Evolutionary conservation across 2,329 filamentous ascomycete species (phyloP), one percentile per base, ranked within the genome.

Genomic region (Ilyonectria robusta): DNA sequence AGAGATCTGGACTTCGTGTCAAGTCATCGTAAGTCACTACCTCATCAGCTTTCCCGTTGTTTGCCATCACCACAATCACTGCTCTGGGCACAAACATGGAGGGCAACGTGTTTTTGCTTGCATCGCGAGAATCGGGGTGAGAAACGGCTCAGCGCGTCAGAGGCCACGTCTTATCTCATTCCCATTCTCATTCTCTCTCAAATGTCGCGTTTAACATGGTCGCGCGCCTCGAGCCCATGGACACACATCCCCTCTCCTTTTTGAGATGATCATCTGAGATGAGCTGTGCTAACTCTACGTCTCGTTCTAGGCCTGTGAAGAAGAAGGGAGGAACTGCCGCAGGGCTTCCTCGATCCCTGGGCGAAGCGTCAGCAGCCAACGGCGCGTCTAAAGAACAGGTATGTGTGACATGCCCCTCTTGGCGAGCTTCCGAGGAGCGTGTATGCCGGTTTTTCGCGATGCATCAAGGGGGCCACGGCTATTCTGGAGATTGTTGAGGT

Each of bases 321-420:
- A 94, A 92, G 83, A 92, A 91, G 80, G 86, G 86, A 68, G 88
- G 90, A 73, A 88, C 89, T 71, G 88, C 90, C 73, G 91, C 91
- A 78, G 92, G 92, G 75, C 86, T 93, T 78, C 88, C 91, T 77
- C 88, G 89, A 75, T 82, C 85, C 73, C 86, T 86, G 83, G 90
- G 89, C 80, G 91, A 91, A 80, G 86, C 88, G 78, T 89, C 90
- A 72, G 82, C 87, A 75, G 85, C 86, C 77, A 89, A 87, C 81
- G 89, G 89, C 80, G 78, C 78, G 53, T 74, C 80, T 48, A 81
- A 82, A 72, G 85, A 85, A 65, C 85, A 88, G 84, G 89, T 91
- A 85, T 33, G 75, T 70, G 53, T 8, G 29, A 31, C 46, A 2
- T 44, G n/a, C 13, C 21, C 31, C n/a, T n/a, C 19, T 17, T 35